Conservation (phyloP, 768 basidiomycete species). For the Termitomyces sp. region DNA sequence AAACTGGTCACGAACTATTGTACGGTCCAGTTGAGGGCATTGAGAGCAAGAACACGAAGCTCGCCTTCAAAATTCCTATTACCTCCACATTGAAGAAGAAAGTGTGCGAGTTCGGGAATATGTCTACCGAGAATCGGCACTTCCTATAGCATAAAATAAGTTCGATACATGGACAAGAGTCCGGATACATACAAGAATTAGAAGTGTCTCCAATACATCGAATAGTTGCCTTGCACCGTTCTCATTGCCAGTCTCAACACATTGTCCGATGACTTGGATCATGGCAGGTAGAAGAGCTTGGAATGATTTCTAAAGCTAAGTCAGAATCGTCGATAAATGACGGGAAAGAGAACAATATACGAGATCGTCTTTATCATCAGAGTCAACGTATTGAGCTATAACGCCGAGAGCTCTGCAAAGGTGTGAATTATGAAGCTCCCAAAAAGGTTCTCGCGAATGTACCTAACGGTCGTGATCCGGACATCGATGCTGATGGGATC, state of each 20-base stretch:
- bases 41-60: constrained; percentile 85
- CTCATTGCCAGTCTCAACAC: constrained; percentile 76
- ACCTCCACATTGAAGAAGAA: constrained; percentile 80
- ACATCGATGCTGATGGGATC: constrained; percentile 91
- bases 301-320: constrained; percentile 62
- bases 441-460: constrained; percentile 12
- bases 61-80: constrained; percentile 73
- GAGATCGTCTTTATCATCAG: constrained; percentile 82
- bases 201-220: constrained; percentile 92
- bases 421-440: constrained; percentile 1
- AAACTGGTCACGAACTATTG: constrained; percentile 64
- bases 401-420: constrained; percentile 72
- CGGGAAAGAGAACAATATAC: constrained; percentile 36
- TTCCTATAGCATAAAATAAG: constrained; percentile 49
- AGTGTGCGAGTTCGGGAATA: constrained; percentile 81
- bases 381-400: constrained; percentile 88
- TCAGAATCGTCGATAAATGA: not conserved
- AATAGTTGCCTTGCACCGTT: constrained; percentile 82
- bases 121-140: constrained; percentile 89
- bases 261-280: constrained; percentile 83
- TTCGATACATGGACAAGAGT: not conserved
- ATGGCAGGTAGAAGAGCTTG: constrained; percentile 83
- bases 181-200: constrained; percentile 66
- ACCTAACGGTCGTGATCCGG: constrained; percentile 85
- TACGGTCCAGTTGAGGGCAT: constrained; percentile 94